phyloP scores from a whole-genome alignment of 305 asterid species.

The Stenogyne calaminthoides region DNA sequence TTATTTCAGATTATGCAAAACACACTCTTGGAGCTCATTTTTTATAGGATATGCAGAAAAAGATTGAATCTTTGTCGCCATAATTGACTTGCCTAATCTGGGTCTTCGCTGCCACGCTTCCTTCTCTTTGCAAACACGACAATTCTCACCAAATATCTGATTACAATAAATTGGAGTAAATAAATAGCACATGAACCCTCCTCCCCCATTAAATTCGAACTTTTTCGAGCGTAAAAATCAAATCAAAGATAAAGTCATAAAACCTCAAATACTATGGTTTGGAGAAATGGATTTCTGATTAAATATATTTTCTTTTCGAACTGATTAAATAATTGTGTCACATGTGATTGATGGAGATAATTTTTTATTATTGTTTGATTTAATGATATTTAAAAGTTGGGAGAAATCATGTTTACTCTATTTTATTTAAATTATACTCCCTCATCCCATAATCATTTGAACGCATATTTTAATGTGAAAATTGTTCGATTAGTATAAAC shows the following conservation, averaged over 20 bases:
- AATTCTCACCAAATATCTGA: conserved; percentile 2
- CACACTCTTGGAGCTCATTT: neutral
- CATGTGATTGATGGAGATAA: neutral
- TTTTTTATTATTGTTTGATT: neutral
- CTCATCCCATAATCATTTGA: too few relatives aligned
- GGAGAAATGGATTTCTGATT: neutral
- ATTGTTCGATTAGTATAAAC: too few relatives aligned
- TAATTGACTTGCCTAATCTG: conserved; percentile 16
- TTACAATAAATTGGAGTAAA: neutral
- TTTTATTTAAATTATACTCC: too few relatives aligned
- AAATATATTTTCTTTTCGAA: too few relatives aligned
- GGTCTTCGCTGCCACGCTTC: neutral
- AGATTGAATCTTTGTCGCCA: conserved; percentile 25
- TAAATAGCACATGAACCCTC: neutral
- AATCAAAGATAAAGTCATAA: neutral
- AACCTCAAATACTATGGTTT: neutral
- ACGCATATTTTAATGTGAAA: too few relatives aligned
- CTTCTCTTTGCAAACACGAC: neutral
- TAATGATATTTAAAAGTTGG: neutral
- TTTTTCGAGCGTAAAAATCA: neutral
- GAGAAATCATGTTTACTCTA: too few relatives aligned
- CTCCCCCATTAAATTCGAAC: neutral
- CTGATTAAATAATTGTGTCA: neutral
- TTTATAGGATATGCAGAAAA: neutral
- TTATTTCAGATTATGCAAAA: neutral